Conservation (phyloP, 768 basidiomycete genomes). For the Tylopilus cervinicoccineus region DNA sequence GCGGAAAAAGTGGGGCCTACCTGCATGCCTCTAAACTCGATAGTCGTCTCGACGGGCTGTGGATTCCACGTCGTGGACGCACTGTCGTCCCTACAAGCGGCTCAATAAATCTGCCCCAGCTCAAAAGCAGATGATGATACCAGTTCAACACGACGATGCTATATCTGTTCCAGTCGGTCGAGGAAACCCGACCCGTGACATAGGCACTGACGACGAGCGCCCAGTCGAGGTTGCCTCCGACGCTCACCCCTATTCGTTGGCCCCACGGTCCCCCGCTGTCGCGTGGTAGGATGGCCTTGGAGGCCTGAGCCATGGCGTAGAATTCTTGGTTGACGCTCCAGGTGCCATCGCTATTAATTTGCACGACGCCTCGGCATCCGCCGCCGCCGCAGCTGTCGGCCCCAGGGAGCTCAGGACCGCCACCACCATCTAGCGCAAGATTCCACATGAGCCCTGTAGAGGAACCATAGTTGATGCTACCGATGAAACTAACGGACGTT, state of each 20-base stretch:
- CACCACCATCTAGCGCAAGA: slow-evolving; percentile 58
- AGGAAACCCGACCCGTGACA: slow-evolving; percentile 50
- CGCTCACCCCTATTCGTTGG: slow-evolving; percentile 59
- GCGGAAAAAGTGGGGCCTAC: slow-evolving; percentile 31
- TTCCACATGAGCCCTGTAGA: slow-evolving; percentile 70
- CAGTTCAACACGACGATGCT: slow-evolving; percentile 74
- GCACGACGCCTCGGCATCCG: slow-evolving; percentile 65
- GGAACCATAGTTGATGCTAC: slow-evolving; percentile 31
- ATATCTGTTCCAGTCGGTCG: slow-evolving; percentile 59
- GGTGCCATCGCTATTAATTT: slow-evolving; percentile 59
- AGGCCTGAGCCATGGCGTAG: slow-evolving; percentile 71
- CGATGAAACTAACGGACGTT: slow-evolving; percentile 33
- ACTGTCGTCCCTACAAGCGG: slow-evolving; percentile 41
- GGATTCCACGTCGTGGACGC: slow-evolving; percentile 52
- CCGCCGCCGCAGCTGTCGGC: slow-evolving; percentile 57
- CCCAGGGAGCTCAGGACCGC: slow-evolving; percentile 62
- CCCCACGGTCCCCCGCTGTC: slow-evolving; percentile 67
- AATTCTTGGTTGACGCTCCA: slow-evolving; percentile 74
- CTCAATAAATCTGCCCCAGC: not conserved
- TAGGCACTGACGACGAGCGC: slow-evolving; percentile 64
- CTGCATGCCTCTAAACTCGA: slow-evolving; percentile 61
- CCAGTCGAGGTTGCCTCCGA: slow-evolving; percentile 54
- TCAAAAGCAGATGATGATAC: slow-evolving; percentile 17
- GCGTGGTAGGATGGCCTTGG: slow-evolving; percentile 67
- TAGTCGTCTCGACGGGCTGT: slow-evolving; percentile 50